These are phyloP conservation scores for Cryoendolithus antarcticus DNA, from an alignment of 2,329 filamentous ascomycete species.

Conservation along the genomic window DNA sequence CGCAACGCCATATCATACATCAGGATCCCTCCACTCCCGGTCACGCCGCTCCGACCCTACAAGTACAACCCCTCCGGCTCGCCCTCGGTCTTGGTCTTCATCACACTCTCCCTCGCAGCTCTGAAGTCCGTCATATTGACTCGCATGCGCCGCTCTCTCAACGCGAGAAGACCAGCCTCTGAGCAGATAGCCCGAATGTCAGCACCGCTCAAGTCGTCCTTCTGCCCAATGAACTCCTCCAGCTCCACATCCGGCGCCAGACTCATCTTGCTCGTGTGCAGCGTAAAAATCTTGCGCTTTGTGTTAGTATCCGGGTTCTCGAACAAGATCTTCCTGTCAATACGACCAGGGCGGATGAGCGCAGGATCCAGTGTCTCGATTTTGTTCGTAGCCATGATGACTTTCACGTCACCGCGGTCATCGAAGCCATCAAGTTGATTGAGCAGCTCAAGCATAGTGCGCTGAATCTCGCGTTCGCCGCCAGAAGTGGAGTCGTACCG, in stretches of 20 bases:
- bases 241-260: conserved; percentile 93
- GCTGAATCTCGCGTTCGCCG: conserved; percentile 92
- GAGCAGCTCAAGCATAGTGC: conserved; percentile 94
- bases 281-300: conserved; percentile 92
- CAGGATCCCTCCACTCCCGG: not conserved
- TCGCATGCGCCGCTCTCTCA: conserved; percentile 90
- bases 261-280: conserved; percentile 98
- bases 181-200: conserved; percentile 99
- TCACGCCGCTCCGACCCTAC: conserved; percentile 40
- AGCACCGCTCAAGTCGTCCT: conserved; percentile 91
- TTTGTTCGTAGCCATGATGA: conserved; percentile 99
- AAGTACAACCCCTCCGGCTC: conserved; percentile 97
- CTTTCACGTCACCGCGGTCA: conserved; percentile 96
- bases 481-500: conserved; percentile 96
- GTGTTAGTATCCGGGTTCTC: conserved; percentile 76
- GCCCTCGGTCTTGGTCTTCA: conserved; percentile 97
- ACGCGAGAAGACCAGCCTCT: conserved; percentile 85
- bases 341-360: conserved; percentile 90
- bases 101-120: conserved; percentile 77
- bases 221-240: conserved; percentile 96
- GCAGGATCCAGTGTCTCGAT: conserved; percentile 95
- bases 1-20: not conserved
- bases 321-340: conserved; percentile 90
- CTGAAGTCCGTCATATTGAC: conserved; percentile 99
- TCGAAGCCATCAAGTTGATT: conserved; percentile 99